Evolutionary conservation across 164 flowering plant species (phyloP), one percentile per base, ranked within the genome.

Genomic region (Echeveria elegans): DNA sequence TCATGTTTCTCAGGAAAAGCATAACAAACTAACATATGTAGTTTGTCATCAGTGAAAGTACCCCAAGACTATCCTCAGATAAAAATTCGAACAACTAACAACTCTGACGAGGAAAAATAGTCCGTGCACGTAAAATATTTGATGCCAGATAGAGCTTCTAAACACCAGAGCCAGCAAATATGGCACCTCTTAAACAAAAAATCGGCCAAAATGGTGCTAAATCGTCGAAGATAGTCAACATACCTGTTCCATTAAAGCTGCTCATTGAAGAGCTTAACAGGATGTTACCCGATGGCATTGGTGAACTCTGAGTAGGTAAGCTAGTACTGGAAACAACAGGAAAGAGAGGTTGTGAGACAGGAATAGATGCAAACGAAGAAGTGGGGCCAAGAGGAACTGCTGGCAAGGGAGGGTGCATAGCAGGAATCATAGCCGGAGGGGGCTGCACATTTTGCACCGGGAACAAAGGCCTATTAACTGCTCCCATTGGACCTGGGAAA

Each of bases 331-430:
- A 68, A 64, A 74, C 81, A 70, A 88, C 82, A 50, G 97, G 99
- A 63, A 94, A 94, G 53, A 94, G 75, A 1, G 97, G 98, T 68
- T 91, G 97, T 24, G 96, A 82, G 53, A 85, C 86, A 72, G 93
- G 75, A 12, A 82, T 52, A 32, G 86, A 62, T 9, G 56, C 28
- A 50, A 50, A 50, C 2, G 28, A 41, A 61, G 84, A 67, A 26
- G 89, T 81, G 61, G 88, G 61, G 60, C 90, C 97, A 70, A 90
- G 96, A 65, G 97, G 90, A 67, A 79, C 67, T 31, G 77, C 82
- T 65, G 78, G 69, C 47, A 87, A 53, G 43, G 90, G 77, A 72
- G 71, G 85, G 47, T 78, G 73, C 64, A 72, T 72, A 60, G 87
- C 71, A 28, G 89, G 53, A 30, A 79, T 61, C 23, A 85, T 24